These are phyloP conservation scores for Flagelloscypha sp. DNA, from an alignment of 768 basidiomycete genomes.

Conservation along the genomic window DNA sequence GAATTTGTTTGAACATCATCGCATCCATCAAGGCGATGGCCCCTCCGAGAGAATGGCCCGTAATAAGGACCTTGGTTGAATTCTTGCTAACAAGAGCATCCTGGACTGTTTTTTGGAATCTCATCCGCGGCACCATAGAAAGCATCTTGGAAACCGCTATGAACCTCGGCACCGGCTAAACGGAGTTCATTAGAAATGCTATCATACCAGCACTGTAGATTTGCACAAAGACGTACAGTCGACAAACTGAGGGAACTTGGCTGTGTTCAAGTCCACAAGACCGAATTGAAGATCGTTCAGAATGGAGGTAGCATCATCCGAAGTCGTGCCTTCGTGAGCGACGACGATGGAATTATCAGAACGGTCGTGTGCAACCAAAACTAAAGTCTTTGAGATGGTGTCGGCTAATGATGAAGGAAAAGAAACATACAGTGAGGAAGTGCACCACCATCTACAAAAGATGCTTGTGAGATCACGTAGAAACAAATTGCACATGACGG, in stretches of 20 bases:
- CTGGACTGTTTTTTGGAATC: conserved; percentile 22
- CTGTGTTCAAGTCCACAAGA: conserved; percentile 20
- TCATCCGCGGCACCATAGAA: conserved; percentile 30
- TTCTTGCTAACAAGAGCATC: conserved; percentile 20
- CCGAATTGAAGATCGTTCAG: conserved; percentile 26
- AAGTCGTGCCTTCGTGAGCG: conserved; percentile 33
- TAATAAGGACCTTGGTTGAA: conserved; percentile 25
- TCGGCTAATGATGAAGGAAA: background rate
- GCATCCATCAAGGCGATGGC: conserved; percentile 40
- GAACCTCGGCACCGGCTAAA: conserved; percentile 25
- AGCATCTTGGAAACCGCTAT: conserved; percentile 32
- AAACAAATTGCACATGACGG: background rate
- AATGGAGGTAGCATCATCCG: conserved; percentile 24
- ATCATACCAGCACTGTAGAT: background rate
- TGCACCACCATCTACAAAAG: conserved; percentile 17
- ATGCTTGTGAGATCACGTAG: background rate
- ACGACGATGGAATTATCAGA: conserved; percentile 26
- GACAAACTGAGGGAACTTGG: conserved; percentile 20
- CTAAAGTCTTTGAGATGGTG: conserved; percentile 11
- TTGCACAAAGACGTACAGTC: conserved; percentile 12
- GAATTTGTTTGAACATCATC: conserved; percentile 28
- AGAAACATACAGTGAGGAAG: conserved; percentile 22
- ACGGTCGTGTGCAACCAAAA: conserved; percentile 29
- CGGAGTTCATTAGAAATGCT: background rate
- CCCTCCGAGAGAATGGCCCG: conserved; percentile 36